Percentiles rank a stretch among this genome's conserved stretches.
Conservation (phyloP, 257 asterid species). For the Solanum clarkiae region DNA sequence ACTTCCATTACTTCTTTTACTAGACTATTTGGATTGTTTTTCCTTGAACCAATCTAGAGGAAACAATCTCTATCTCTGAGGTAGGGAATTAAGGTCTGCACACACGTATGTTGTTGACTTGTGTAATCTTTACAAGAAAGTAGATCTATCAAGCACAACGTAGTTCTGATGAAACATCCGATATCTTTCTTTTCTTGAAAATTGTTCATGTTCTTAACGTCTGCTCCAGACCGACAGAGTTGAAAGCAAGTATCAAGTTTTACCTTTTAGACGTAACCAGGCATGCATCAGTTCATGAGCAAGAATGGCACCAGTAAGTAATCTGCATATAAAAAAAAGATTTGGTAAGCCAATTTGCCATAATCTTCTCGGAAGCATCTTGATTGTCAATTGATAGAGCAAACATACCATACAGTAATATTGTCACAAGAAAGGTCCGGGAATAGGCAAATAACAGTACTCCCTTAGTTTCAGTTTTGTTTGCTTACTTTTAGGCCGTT, state of each 20-base stretch:
- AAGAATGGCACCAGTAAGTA: constrained; percentile 91
- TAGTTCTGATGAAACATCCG: background rate
- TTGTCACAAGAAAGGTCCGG: background rate
- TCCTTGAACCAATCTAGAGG: background rate
- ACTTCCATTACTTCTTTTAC: background rate
- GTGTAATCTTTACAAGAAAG: background rate
- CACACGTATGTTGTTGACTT: background rate
- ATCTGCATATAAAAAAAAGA: constrained; percentile 33
- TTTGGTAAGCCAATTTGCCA: background rate
- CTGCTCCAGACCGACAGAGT: background rate
- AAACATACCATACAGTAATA: background rate
- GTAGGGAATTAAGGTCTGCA: background rate
- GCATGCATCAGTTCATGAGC: constrained; percentile 98
- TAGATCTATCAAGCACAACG: background rate
- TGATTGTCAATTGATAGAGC: background rate
- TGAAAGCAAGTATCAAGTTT: background rate
- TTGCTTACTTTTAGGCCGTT: background rate
- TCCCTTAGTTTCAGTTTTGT: background rate
- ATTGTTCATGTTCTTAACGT: background rate
- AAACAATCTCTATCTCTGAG: background rate
- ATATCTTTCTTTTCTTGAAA: background rate
- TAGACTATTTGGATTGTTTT: background rate
- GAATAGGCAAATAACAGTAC: background rate
- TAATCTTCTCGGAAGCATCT: background rate
- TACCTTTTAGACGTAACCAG: constrained; percentile 93